Evolutionary conservation across 2,329 filamentous ascomycete genomes (phyloP).

Genomic region (Lasiodiplodia hormozganensis): DNA sequence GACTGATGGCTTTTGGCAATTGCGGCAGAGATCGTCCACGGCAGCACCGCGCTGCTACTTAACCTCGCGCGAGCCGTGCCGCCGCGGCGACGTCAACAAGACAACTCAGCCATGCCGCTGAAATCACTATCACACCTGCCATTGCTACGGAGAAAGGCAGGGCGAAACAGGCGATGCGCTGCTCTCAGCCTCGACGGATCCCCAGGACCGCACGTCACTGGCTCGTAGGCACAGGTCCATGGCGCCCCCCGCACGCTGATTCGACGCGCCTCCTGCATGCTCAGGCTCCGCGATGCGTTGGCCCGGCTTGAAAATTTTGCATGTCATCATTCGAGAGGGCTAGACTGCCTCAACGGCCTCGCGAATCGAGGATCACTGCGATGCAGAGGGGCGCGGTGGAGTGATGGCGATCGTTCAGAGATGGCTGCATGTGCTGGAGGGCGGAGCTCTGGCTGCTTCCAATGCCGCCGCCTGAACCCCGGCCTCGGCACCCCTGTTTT

Average conservation of each 20-base stretch:
- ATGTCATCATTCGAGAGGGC: conserved; percentile 21
- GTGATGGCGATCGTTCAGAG: conserved; percentile 24
- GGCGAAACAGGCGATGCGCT: conserved; percentile 15
- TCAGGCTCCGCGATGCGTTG: conserved; percentile 23
- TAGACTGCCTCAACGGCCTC: conserved; percentile 5
- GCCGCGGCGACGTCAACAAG: conserved; percentile 4
- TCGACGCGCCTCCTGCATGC: conserved; percentile 25
- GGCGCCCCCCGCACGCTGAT: conserved; percentile 20
- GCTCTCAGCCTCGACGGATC: conserved; percentile 20
- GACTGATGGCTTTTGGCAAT: neutral
- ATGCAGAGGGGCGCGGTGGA: conserved; percentile 22
- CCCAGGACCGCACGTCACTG: conserved; percentile 12
- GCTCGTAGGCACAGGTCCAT: conserved; percentile 23
- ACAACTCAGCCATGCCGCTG: conserved; percentile 24
- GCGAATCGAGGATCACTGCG: conserved; percentile 29
- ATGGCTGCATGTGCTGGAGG: conserved; percentile 15
- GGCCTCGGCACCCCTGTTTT: neutral
- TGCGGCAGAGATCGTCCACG: conserved; percentile 23
- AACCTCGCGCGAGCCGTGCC: conserved; percentile 4
- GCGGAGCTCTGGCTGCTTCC: conserved; percentile 6
- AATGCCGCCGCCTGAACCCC: neutral
- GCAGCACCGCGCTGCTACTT: conserved; percentile 23
- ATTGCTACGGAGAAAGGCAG: conserved; percentile 20
- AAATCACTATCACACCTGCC: conserved; percentile 25
- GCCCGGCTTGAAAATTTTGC: conserved; percentile 23